Percentiles rank a stretch among this genome's conserved stretches.
phyloP scores from a whole-genome alignment of 2,329 filamentous ascomycete species.

The Teratosphaeria pseudoeucalypti region DNA sequence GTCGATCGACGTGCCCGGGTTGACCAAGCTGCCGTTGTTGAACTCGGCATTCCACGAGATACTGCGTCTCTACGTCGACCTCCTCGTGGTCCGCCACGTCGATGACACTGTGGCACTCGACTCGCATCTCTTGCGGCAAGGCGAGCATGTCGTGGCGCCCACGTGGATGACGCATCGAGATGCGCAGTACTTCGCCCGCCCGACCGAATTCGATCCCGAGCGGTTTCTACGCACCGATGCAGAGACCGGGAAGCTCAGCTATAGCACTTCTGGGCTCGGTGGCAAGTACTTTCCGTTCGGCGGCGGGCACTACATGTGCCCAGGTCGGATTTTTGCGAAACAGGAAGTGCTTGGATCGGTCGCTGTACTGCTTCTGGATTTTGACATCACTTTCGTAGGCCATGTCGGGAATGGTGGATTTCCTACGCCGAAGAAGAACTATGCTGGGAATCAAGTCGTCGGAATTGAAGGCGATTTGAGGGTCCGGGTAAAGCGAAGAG shows the following conservation, averaged over 20 bases:
- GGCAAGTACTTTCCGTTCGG: conserved; percentile 19
- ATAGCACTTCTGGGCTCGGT: conserved; percentile 8
- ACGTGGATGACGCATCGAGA: conserved; percentile 15
- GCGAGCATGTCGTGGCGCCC: conserved; percentile 14
- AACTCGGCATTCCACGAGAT: conserved; percentile 22
- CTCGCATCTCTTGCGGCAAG: conserved; percentile 3
- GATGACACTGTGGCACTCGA: conserved; percentile 4
- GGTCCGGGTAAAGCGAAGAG: conserved; percentile 2
- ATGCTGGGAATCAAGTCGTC: conserved; percentile 9
- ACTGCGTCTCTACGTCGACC: conserved; percentile 18
- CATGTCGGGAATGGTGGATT: conserved; percentile 2
- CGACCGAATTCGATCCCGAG: conserved; percentile 13
- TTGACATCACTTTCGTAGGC: conserved; percentile 5
- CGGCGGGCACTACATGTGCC: conserved; percentile 13
- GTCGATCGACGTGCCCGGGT: conserved; percentile 9
- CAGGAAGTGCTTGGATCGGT: conserved; percentile 11
- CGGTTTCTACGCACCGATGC: conserved; percentile 12
- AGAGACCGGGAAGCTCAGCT: conserved; percentile 11
- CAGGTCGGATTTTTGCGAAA: conserved; percentile 11
- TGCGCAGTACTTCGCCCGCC: conserved; percentile 7
- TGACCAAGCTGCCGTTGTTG: conserved; percentile 17
- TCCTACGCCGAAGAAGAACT: conserved; percentile 6
- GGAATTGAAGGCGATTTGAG: conserved; percentile 8
- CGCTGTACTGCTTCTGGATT: conserved; percentile 9
- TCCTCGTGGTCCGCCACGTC: conserved; percentile 16